Base-by-base conservation (phyloP, 257 asterid species). In the Rehmannia glutinosa region DNA sequence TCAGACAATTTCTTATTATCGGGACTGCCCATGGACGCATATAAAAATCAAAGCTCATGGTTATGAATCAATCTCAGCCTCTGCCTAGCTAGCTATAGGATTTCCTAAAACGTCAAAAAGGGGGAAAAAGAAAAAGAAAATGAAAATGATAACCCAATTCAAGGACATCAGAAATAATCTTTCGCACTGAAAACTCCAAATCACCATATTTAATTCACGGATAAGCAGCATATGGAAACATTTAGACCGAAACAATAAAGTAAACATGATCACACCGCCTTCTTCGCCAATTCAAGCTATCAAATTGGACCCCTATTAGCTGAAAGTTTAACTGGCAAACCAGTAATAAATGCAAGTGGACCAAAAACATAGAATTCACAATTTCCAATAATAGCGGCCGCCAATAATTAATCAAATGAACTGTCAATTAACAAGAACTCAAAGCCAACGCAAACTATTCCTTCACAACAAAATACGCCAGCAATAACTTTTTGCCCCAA, bases 1-100 rank as follows among this genome's bases (percentile, higher is more conserved):
- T 81, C 96, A 7, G 86, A 78, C 61, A 81, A 49, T 60, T 85
- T 85, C 55, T 67, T 77, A 51, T 65, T 68, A 60, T 88, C 87
- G 50, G 76, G 72, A 25, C 89, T 76, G 61, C 72, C 95, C 97
- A 90, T 90, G 85, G 80, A 86, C 47, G 67, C 68, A 75, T 30
- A 46, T 19, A 63, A 65, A 53, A 51, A 46, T 75, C 70, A 72
- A 81, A 58, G 75, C 72, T 74, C 84, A 80, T 81, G 62, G 58
- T 82, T 77, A 64, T 25, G 72, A 65, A 69, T 73, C 63, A 62
- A 80, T 74, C 91, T 85, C 80, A 62, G 75, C 82, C 73, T 72
- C 78, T 16, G 73, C 79, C 82, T 17, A 50, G 66, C 73, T 45
- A 73, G 73, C 73, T 76, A 77, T 64, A 68, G 69, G 36, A 72